A percentile compares a stretch with the other conserved stretches of the same genome.
Conservation (phyloP, 2,329 filamentous ascomycete species). For the Fusarium sp. region DNA sequence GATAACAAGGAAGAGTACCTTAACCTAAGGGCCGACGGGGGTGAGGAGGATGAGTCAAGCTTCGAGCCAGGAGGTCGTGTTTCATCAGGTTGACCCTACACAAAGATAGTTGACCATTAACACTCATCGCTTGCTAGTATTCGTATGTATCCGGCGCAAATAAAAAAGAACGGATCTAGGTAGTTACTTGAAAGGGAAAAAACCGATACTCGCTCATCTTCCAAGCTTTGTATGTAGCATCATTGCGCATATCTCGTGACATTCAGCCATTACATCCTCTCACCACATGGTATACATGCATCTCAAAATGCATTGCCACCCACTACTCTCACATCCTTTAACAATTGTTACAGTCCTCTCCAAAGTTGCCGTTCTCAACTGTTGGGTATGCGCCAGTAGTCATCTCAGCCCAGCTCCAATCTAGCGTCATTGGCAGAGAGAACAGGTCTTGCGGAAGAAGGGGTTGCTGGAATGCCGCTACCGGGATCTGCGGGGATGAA, state of each 20-base stretch:
- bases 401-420: conserved; percentile 84
- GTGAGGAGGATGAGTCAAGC: background rate
- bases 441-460: conserved; percentile 94
- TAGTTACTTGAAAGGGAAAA: conserved; percentile 8
- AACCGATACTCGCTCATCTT: conserved; percentile 12
- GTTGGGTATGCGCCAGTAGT: conserved; percentile 72
- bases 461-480: conserved; percentile 77
- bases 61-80: background rate
- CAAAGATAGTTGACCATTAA: background rate
- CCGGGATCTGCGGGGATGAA: conserved; percentile 48
- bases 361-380: conserved; percentile 70
- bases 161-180: conserved; percentile 1
- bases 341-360: conserved; percentile 29
- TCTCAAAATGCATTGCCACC: background rate
- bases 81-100: background rate
- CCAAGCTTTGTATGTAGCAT: conserved; percentile 28
- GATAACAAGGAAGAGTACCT: background rate
- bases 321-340: background rate
- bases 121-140: background rate
- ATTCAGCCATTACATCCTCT: conserved; percentile 13
- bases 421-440: conserved; percentile 94
- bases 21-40: background rate
- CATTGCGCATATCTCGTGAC: conserved; percentile 43
- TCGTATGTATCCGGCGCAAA: background rate
- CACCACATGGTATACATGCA: conserved; percentile 18